Conservation (phyloP, 1,139 yeast species). For the Hyphopichia khmerensis region DNA sequence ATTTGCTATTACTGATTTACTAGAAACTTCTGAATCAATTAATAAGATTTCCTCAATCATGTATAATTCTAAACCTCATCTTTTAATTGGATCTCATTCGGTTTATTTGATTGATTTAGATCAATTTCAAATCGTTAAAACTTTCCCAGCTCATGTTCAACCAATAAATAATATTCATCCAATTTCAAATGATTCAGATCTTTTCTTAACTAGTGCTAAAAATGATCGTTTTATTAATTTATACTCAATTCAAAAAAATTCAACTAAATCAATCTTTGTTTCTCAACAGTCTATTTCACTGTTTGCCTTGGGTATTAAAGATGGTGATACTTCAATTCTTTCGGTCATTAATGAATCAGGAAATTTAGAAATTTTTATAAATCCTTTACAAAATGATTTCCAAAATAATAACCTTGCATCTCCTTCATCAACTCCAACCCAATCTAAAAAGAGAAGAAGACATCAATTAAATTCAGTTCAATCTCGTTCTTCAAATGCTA, state of each 20-base stretch:
- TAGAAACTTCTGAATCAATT: constrained; percentile 30
- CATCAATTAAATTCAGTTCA: constrained; percentile 30
- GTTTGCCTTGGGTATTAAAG: constrained; percentile 36
- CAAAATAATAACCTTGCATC: constrained; percentile 15
- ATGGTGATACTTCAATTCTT: constrained; percentile 40
- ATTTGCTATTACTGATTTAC: constrained; percentile 40
- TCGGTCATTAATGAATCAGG: constrained; percentile 71
- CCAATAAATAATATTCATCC: constrained; percentile 52
- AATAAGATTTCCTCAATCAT: constrained; percentile 34
- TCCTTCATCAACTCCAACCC: constrained; percentile 11
- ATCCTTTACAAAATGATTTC: constrained; percentile 39
- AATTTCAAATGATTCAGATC: constrained; percentile 33
- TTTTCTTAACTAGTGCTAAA: constrained; percentile 65
- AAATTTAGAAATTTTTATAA: constrained; percentile 58
- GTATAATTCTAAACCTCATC: constrained; percentile 38
- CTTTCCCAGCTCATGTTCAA: constrained; percentile 74
- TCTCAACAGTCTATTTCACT: constrained; percentile 58
- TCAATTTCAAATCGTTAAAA: constrained; percentile 34
- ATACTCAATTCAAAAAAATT: constrained; percentile 47
- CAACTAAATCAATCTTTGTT: constrained; percentile 57
- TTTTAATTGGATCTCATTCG: constrained; percentile 66
- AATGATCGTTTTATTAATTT: constrained; percentile 80
- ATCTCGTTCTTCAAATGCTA: constrained; percentile 50
- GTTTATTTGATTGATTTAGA: constrained; percentile 50
- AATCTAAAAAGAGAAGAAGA: constrained; percentile 37